Conservation (phyloP, 148 eudicot species). For the Fallopia convolvulus region DNA sequence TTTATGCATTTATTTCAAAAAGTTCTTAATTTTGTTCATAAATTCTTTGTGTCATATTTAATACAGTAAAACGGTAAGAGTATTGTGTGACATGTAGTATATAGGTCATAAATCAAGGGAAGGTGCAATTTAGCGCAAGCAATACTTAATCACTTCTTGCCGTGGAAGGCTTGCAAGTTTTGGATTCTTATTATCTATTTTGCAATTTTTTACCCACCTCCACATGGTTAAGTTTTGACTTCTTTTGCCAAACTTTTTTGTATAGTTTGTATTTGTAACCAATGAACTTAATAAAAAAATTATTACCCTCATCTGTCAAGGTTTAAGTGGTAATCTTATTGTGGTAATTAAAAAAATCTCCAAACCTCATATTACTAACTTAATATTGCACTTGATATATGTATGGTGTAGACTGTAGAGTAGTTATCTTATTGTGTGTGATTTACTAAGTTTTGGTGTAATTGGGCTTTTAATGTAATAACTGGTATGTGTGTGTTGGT, state of each 20-base stretch:
- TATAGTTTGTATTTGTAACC: not conserved
- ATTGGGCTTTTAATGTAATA: too few relatives aligned
- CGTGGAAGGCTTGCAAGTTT: slow-evolving; percentile 8
- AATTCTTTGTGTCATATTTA: not conserved
- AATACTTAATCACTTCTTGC: not conserved
- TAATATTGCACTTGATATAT: not conserved
- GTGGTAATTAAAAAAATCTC: not conserved
- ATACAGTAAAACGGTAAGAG: not conserved
- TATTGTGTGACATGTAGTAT: not conserved
- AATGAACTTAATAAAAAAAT: not conserved
- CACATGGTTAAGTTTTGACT: not conserved
- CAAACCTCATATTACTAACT: not conserved
- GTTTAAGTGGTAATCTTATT: too few relatives aligned
- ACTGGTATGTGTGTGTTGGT: too few relatives aligned
- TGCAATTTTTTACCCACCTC: not conserved
- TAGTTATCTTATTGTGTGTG: too few relatives aligned
- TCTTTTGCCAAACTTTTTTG: not conserved
- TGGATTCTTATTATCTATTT: not conserved
- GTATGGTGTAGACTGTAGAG: not conserved
- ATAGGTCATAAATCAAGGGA: not conserved
- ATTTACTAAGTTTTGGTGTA: too few relatives aligned
- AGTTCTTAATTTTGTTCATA: not conserved
- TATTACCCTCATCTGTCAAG: too few relatives aligned
- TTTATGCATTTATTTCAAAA: not conserved
- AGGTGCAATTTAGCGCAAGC: not conserved